phyloP scores from a whole-genome alignment of 805 yeast genomes.

The Saturnispora sanitii region DNA sequence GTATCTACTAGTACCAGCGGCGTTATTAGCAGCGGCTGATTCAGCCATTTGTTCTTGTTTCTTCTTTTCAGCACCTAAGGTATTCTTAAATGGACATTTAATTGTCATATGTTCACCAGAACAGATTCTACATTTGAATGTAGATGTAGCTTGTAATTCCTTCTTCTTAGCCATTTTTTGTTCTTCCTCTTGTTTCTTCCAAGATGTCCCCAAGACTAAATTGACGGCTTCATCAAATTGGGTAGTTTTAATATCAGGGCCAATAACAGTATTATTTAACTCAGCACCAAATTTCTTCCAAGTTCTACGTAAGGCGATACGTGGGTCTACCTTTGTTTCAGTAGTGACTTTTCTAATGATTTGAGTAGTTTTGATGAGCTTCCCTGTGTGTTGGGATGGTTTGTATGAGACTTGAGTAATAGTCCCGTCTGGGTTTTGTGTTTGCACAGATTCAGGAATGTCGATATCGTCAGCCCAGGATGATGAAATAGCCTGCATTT shows the following conservation, averaged over 20 bases:
- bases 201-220: constrained; percentile 60
- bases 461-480: constrained; percentile 49
- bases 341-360: constrained; percentile 67
- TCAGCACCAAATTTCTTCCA: constrained; percentile 90
- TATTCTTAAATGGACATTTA: constrained; percentile 92
- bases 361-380: constrained; percentile 81
- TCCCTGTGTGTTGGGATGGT: constrained; percentile 59
- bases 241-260: constrained; percentile 84
- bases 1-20: constrained; percentile 35
- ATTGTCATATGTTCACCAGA: constrained; percentile 89
- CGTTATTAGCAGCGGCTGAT: constrained; percentile 14
- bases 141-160: constrained; percentile 45
- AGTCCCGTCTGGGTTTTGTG: constrained; percentile 77
- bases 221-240: constrained; percentile 79
- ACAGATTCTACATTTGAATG: constrained; percentile 75
- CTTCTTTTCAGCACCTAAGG: constrained; percentile 42
- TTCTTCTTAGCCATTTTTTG: constrained; percentile 47
- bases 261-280: constrained; percentile 53
- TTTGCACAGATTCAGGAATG: constrained; percentile 65
- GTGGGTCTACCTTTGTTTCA: constrained; percentile 73
- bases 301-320: constrained; percentile 76
- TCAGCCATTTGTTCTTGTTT: constrained; percentile 9
- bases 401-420: constrained; percentile 76
- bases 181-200: constrained; percentile 71
- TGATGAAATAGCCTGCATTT: too few relatives aligned